Evolutionary conservation across 352 stramenopile species (phyloP).

Genomic region (Pythium sukuiense): DNA sequence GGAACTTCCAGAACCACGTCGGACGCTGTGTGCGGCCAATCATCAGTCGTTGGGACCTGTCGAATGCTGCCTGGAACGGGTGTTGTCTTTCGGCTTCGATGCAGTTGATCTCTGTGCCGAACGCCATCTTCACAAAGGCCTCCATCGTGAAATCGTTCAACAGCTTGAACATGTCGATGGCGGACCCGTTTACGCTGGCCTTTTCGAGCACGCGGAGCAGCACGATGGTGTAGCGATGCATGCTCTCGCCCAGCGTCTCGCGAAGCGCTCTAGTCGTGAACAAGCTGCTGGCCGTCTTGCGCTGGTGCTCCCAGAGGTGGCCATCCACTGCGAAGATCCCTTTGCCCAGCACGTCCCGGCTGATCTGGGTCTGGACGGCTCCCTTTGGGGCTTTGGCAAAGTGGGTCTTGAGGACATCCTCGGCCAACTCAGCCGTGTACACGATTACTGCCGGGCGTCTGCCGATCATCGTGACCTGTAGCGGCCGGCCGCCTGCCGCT

Average conservation of each 20-base stretch:
- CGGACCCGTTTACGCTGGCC: background rate
- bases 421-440: slow-evolving; percentile 33
- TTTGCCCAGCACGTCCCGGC: slow-evolving; percentile 58
- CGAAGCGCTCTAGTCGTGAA: slow-evolving; percentile 64
- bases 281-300: slow-evolving; percentile 84
- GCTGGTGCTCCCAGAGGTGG: slow-evolving; percentile 55
- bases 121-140: slow-evolving; percentile 21
- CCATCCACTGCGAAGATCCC: slow-evolving; percentile 53
- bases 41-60: slow-evolving; percentile 24
- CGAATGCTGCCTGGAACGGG: slow-evolving; percentile 31
- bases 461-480: background rate
- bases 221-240: background rate
- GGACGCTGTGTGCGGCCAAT: slow-evolving; percentile 45
- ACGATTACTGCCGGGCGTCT: slow-evolving; percentile 33
- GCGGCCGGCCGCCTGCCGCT: background rate
- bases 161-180: background rate
- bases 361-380: slow-evolving; percentile 28
- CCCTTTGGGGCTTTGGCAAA: slow-evolving; percentile 72
- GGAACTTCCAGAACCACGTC: slow-evolving; percentile 40
- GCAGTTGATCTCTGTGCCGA: slow-evolving; percentile 18
- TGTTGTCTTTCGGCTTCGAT: slow-evolving; percentile 2
- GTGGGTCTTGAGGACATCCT: slow-evolving; percentile 55
- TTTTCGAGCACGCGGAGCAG: background rate
- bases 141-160: slow-evolving; percentile 20
- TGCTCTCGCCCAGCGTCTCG: slow-evolving; percentile 32